Conservation (phyloP, 2,329 filamentous ascomycete genomes). For the Sporothrix dimorphospora region DNA sequence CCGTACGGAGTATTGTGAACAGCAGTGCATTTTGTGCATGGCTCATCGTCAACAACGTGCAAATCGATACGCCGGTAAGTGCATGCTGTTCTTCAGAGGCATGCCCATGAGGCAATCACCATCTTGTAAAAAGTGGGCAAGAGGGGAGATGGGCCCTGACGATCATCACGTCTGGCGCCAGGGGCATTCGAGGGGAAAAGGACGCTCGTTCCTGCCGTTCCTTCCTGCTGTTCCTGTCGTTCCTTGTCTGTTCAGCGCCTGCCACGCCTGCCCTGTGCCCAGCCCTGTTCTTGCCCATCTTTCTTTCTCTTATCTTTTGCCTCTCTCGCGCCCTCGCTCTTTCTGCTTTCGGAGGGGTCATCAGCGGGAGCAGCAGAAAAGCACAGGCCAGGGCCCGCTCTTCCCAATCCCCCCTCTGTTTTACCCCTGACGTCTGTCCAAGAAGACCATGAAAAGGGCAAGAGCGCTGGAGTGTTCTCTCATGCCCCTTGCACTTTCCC, state of each 20-base stretch:
- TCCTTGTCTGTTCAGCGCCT: neutral
- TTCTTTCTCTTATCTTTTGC: neutral
- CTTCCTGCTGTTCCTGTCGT: neutral
- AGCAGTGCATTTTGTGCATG: neutral
- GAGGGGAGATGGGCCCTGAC: slow-evolving; percentile 15
- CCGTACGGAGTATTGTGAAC: neutral
- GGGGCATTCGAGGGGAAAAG: neutral
- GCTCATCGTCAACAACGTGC: neutral
- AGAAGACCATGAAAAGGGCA: neutral
- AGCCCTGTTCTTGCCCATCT: neutral
- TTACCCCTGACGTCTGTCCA: slow-evolving; percentile 13
- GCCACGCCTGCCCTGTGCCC: neutral
- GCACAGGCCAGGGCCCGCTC: slow-evolving; percentile 9
- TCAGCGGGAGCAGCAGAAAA: neutral
- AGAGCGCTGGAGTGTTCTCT: neutral
- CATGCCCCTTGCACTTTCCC: neutral
- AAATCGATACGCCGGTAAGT: neutral
- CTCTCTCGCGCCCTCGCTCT: neutral
- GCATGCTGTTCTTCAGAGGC: neutral
- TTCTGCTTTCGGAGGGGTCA: neutral
- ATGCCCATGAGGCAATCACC: neutral
- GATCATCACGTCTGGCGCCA: slow-evolving; percentile 10
- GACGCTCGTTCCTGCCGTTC: neutral
- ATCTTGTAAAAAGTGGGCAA: neutral
- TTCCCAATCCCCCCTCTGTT: neutral